Evolutionary conservation across 768 basidiomycete genomes (phyloP).

Genomic region (Pleurotus salmoneostramineus): DNA sequence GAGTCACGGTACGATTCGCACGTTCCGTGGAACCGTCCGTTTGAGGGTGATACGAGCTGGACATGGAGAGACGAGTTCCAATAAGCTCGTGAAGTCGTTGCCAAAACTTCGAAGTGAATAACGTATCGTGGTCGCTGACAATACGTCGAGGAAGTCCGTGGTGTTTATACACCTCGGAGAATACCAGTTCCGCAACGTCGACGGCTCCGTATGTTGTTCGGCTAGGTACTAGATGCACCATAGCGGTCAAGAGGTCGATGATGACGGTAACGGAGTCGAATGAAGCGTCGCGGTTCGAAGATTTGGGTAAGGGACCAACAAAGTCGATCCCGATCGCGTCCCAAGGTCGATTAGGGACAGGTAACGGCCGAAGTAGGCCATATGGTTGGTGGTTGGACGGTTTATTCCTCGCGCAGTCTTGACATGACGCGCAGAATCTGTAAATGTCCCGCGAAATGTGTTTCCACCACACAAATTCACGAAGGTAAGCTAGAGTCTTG

Average conservation of each 20-base stretch:
- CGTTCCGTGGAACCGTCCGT: slow-evolving; percentile 26
- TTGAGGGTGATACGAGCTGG: slow-evolving; percentile 16
- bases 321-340: slow-evolving; percentile 24
- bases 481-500: slow-evolving; percentile 26
- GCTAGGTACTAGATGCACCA: slow-evolving; percentile 14
- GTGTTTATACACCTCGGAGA: slow-evolving; percentile 15
- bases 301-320: slow-evolving; percentile 24
- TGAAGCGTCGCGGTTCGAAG: slow-evolving; percentile 13
- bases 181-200: slow-evolving; percentile 16
- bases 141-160: slow-evolving; percentile 29
- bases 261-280: slow-evolving; percentile 17
- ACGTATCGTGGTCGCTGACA: slow-evolving; percentile 17
- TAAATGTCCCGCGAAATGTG: slow-evolving; percentile 19
- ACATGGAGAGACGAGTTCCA: slow-evolving; percentile 21
- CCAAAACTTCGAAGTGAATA: slow-evolving; percentile 12
- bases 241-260: slow-evolving; percentile 13
- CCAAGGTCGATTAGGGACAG: slow-evolving; percentile 19
- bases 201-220: slow-evolving; percentile 8
- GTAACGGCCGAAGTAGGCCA: slow-evolving; percentile 13
- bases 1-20: slow-evolving; percentile 23
- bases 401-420: slow-evolving; percentile 12
- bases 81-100: slow-evolving; percentile 12
- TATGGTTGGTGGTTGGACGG: slow-evolving; percentile 12
- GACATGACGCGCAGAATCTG: slow-evolving; percentile 22
- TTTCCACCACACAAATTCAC: slow-evolving; percentile 17